Conservation (phyloP, 306 rosid genomes). For the Cicer pinnatifidum region DNA sequence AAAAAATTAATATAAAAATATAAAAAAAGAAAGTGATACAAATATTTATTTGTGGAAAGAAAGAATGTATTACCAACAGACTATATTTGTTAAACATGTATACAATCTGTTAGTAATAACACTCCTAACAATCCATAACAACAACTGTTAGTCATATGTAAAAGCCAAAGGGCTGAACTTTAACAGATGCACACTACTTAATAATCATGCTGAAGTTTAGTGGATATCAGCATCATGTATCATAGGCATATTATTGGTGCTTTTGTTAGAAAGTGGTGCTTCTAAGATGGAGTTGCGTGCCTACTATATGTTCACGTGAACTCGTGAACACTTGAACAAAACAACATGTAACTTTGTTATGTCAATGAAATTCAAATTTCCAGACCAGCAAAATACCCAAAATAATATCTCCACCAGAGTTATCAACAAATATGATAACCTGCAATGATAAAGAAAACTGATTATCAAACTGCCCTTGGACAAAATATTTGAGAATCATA, state of each 20-base stretch:
- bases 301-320: not conserved
- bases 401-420: constrained; percentile 95
- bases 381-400: constrained; percentile 71
- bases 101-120: not conserved
- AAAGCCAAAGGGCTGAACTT: not conserved
- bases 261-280: not conserved
- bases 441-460: constrained; percentile 44
- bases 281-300: not conserved
- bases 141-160: not conserved
- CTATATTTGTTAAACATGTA: too few relatives aligned
- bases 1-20: too few relatives aligned
- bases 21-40: too few relatives aligned
- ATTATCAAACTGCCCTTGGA: constrained; percentile 39
- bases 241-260: not conserved
- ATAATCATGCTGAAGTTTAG: constrained; percentile 13
- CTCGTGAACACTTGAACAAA: too few relatives aligned
- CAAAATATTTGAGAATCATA: constrained; percentile 22
- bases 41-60: too few relatives aligned
- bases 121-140: not conserved
- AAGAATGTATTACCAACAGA: too few relatives aligned
- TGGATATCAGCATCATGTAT: not conserved
- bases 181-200: not conserved
- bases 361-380: too few relatives aligned
- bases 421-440: constrained; percentile 95
- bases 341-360: too few relatives aligned